These are phyloP conservation scores for Fusarium sp. DNA, from an alignment of 2,329 filamentous ascomycete species.

Conservation along the genomic window DNA sequence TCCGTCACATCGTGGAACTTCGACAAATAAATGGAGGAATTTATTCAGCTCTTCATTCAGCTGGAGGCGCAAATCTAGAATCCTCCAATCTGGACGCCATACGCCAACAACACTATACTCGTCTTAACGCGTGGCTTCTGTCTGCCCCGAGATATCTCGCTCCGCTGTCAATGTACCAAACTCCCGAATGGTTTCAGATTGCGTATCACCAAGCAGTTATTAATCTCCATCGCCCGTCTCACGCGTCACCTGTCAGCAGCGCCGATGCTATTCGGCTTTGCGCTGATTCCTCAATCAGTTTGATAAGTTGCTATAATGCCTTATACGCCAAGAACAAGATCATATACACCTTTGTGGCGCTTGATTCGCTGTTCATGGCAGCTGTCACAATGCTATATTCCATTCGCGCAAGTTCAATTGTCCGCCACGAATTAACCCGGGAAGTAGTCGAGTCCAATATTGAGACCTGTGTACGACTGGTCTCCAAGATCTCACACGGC, in stretches of 20 bases:
- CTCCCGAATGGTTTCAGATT: conserved; percentile 42
- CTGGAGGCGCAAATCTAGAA: conserved; percentile 31
- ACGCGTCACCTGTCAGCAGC: conserved; percentile 39
- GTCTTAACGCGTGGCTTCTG: conserved; percentile 37
- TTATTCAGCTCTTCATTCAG: conserved; percentile 38
- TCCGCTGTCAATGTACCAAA: conserved; percentile 41
- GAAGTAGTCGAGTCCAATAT: conserved; percentile 42
- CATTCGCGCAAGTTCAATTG: conserved; percentile 28
- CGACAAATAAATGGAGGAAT: conserved; percentile 36
- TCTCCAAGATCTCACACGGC: conserved; percentile 40
- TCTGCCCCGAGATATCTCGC: conserved; percentile 37
- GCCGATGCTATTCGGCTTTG: conserved; percentile 39
- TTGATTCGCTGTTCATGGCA: conserved; percentile 37
- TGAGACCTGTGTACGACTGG: conserved; percentile 28
- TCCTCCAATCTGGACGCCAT: conserved; percentile 31
- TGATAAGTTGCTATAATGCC: conserved; percentile 41
- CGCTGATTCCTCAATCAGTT: conserved; percentile 39
- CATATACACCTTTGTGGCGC: conserved; percentile 37
- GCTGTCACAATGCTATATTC: conserved; percentile 41
- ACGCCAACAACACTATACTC: conserved; percentile 36
- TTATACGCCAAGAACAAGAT: conserved; percentile 42
- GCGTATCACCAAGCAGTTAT: conserved; percentile 42
- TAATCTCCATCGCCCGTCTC: conserved; percentile 38
- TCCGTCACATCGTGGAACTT: conserved; percentile 36
- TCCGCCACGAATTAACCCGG: conserved; percentile 30